phyloP scores from a whole-genome alignment of 305 asterid genomes.

The Ilex paraguariensis region DNA sequence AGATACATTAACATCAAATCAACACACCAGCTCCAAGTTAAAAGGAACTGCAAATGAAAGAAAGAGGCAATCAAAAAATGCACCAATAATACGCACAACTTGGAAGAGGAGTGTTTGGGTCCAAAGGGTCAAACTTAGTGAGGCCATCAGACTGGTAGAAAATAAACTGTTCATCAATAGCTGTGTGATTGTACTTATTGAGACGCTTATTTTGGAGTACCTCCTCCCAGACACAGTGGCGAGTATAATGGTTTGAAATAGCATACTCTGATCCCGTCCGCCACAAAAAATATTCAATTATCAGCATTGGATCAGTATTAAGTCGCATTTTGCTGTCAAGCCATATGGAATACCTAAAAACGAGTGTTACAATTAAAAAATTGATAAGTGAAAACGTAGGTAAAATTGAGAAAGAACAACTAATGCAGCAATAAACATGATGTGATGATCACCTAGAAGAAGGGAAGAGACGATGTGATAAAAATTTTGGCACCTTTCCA shows the following conservation, averaged over 20 bases:
- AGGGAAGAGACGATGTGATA: conserved; percentile 91
- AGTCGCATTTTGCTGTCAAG: conserved; percentile 93
- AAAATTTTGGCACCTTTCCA: conserved; percentile 92
- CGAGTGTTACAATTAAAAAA: not conserved
- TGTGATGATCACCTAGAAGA: conserved; percentile 71
- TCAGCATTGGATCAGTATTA: conserved; percentile 76
- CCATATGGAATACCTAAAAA: conserved; percentile 85
- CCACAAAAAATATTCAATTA: conserved; percentile 83
- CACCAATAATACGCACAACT: conserved; percentile 57
- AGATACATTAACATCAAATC: conserved; percentile 10
- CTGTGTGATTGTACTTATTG: conserved; percentile 77
- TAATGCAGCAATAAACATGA: conserved; percentile 15
- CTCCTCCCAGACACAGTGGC: conserved; percentile 97
- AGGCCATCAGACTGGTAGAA: conserved; percentile 84
- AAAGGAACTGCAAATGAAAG: conserved; percentile 4
- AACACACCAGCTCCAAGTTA: conserved; percentile 5
- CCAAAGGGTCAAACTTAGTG: conserved; percentile 63
- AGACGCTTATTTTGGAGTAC: conserved; percentile 85
- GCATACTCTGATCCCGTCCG: conserved; percentile 77
- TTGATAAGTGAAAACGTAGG: not conserved
- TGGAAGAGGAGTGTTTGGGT: conserved; percentile 55
- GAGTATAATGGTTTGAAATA: conserved; percentile 82
- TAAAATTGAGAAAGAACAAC: not conserved
- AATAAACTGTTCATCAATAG: conserved; percentile 77
- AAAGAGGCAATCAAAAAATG: conserved; percentile 11